These are phyloP conservation scores for Phialophora verrucosa DNA, from an alignment of 2,329 filamentous ascomycete genomes.

Conservation along the genomic window DNA sequence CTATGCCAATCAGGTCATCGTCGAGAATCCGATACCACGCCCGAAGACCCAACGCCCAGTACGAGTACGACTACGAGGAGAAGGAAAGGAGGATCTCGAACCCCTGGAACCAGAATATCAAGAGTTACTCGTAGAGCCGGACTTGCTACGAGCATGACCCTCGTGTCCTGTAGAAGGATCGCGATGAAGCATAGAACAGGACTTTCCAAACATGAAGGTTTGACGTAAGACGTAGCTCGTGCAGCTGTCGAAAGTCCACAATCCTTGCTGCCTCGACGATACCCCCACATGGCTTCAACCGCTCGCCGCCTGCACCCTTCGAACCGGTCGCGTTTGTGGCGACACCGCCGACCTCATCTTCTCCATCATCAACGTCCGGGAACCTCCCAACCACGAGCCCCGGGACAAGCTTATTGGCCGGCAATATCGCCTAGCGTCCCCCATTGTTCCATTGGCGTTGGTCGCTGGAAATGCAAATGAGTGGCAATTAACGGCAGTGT, in stretches of 20 bases:
- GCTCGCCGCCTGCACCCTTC: not conserved
- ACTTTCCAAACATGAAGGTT: not conserved
- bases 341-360: not conserved
- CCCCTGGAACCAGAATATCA: not conserved
- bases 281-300: not conserved
- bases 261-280: not conserved
- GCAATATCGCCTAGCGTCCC: not conserved
- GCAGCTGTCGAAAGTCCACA: not conserved
- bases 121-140: too few relatives aligned
- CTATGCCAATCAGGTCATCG: not conserved
- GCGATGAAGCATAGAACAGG: not conserved
- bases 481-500: not conserved
- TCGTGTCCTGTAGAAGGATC: not conserved
- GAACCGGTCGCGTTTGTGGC: not conserved
- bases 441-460: not conserved
- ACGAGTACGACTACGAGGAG: not conserved
- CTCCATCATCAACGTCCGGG: not conserved
- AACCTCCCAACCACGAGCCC: not conserved
- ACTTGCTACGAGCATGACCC: not conserved
- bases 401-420: not conserved
- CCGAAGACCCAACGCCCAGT: not conserved
- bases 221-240: slow-evolving; percentile 5
- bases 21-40: not conserved
- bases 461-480: not conserved
- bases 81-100: not conserved